These are phyloP conservation scores for Linaria vulgaris DNA, from an alignment of 257 asterid genomes.

Conservation along the genomic window DNA sequence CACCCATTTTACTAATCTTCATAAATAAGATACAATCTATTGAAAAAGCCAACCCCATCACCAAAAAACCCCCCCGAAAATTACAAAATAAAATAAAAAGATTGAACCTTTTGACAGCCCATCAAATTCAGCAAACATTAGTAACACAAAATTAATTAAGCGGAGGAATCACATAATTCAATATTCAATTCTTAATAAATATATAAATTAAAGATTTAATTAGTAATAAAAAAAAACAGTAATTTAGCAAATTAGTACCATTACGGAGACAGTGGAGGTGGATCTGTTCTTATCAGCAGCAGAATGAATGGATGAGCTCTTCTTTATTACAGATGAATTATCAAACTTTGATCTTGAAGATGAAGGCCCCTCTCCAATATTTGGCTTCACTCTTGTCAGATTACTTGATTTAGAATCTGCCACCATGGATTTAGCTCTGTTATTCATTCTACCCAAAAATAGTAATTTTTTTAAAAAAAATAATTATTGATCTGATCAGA, in stretches of 20 bases:
- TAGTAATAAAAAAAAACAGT: neutral
- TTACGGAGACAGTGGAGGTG: slow-evolving; percentile 31
- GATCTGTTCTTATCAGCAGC: slow-evolving; percentile 49
- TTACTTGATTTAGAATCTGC: slow-evolving; percentile 49
- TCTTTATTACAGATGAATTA: slow-evolving; percentile 49
- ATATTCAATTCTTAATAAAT: too few relatives aligned
- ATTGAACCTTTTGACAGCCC: neutral
- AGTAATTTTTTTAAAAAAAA: neutral
- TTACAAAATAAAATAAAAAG: too few relatives aligned
- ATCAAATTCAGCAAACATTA: slow-evolving; percentile 3
- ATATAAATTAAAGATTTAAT: neutral
- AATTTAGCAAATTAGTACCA: slow-evolving; percentile 29
- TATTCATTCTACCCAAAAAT: slow-evolving; percentile 14
- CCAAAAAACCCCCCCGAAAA: neutral
- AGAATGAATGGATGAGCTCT: slow-evolving; percentile 47
- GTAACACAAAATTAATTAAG: too few relatives aligned
- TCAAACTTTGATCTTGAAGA: slow-evolving; percentile 50
- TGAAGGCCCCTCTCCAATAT: slow-evolving; percentile 41
- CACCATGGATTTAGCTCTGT: slow-evolving; percentile 42
- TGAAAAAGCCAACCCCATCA: neutral
- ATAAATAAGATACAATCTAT: neutral
- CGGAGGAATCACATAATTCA: too few relatives aligned
- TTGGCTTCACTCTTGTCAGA: slow-evolving; percentile 40
- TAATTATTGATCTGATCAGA: slow-evolving; percentile 5
- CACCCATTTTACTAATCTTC: neutral